phyloP scores from a whole-genome alignment of 1,139 yeast genomes.

The Torulaspora pretoriensis region DNA sequence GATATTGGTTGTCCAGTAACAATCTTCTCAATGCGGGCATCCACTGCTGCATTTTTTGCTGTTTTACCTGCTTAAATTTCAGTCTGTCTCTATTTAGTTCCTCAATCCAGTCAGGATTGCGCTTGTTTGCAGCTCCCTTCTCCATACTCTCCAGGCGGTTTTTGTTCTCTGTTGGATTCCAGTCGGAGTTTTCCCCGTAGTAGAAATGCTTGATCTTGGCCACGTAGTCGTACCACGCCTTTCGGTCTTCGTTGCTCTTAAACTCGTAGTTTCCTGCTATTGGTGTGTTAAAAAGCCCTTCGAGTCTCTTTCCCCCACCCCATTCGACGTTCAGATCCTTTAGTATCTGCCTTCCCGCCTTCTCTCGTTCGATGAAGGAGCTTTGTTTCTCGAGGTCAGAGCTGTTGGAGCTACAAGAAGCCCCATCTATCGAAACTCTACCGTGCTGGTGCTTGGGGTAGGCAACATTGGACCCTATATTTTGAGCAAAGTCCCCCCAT shows the following conservation, averaged over 20 bases:
- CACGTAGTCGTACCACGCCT: constrained; percentile 32
- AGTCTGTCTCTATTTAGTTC: constrained; percentile 28
- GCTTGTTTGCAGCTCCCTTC: constrained; percentile 6
- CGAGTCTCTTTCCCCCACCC: constrained; percentile 68
- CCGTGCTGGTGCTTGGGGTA: constrained; percentile 20
- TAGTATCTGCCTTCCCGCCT: constrained; percentile 25
- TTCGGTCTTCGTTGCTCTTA: constrained; percentile 31
- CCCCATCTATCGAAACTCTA: constrained; percentile 6
- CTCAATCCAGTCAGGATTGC: constrained; percentile 23
- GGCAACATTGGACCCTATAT: constrained; percentile 31
- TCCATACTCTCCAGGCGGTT: neutral
- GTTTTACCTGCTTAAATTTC: constrained; percentile 36
- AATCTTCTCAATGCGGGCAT: constrained; percentile 56
- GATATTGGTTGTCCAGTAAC: constrained; percentile 69
- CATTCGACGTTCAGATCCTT: constrained; percentile 48
- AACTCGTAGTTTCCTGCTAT: constrained; percentile 29
- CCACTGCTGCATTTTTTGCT: constrained; percentile 59
- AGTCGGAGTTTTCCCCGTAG: constrained; percentile 17
- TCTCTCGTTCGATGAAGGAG: constrained; percentile 27
- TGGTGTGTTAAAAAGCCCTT: constrained; percentile 49
- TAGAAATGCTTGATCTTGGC: constrained; percentile 31
- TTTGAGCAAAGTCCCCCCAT: constrained; percentile 29
- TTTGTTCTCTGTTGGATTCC: constrained; percentile 1
- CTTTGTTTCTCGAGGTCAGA: constrained; percentile 8
- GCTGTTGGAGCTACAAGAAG: constrained; percentile 9